phyloP scores from a whole-genome alignment of 805 yeast species.

The Lipomyces lipofer region DNA sequence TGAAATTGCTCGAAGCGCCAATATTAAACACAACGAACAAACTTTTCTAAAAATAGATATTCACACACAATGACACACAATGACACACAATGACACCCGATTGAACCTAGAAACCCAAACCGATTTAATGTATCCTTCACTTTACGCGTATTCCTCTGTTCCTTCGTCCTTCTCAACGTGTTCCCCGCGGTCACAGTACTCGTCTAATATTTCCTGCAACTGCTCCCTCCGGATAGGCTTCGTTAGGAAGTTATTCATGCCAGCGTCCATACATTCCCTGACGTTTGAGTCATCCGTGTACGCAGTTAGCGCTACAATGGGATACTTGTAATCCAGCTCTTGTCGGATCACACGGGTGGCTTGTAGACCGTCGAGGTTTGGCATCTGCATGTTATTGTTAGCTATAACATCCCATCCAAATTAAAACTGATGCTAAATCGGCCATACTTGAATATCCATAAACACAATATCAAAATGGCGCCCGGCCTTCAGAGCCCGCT shows the following conservation, averaged over 20 bases:
- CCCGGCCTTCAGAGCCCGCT: slow-evolving; percentile 43
- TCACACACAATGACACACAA: too few species aligned
- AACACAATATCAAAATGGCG: slow-evolving; percentile 66
- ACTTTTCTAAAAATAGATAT: too few species aligned
- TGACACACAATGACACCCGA: too few species aligned
- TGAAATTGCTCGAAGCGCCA: too few species aligned
- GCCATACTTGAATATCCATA: slow-evolving; percentile 79
- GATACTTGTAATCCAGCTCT: slow-evolving; percentile 60
- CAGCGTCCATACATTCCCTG: slow-evolving; percentile 79
- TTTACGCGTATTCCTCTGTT: too few species aligned
- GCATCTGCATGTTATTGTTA: slow-evolving; percentile 65
- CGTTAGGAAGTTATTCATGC: slow-evolving; percentile 88
- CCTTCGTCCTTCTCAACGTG: neutral
- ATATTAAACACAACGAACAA: too few species aligned
- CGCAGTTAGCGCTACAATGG: slow-evolving; percentile 93
- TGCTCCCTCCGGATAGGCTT: slow-evolving; percentile 81
- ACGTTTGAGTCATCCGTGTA: slow-evolving; percentile 92
- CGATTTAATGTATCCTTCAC: too few species aligned
- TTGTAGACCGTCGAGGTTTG: slow-evolving; percentile 81
- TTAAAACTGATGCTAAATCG: too few species aligned
- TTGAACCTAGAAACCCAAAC: too few species aligned
- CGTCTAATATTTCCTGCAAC: slow-evolving; percentile 43
- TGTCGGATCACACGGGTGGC: slow-evolving; percentile 76
- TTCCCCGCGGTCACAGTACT: slow-evolving; percentile 7
- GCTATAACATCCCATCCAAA: too few species aligned